phyloP scores from a whole-genome alignment of 73 alveolate genomes.

The Urostyla sp. region DNA sequence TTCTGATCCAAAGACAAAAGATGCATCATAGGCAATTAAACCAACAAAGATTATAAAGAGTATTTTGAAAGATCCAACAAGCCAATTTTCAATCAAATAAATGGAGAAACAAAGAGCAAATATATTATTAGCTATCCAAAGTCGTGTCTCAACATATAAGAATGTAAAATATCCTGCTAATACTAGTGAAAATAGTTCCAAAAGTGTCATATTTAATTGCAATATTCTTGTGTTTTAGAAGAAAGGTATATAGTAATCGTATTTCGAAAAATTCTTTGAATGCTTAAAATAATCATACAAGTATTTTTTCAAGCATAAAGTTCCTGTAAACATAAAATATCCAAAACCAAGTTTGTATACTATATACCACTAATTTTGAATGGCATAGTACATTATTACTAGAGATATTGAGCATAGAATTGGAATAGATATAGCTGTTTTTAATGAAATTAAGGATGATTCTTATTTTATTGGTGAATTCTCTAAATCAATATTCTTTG shows the following conservation, averaged over 20 bases:
- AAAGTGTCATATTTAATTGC: conserved; percentile 10
- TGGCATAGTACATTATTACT: conserved; percentile 7
- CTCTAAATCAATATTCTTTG: no score
- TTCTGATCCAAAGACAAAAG: conserved; percentile 98
- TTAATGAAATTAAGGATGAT: background rate
- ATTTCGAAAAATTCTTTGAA: background rate
- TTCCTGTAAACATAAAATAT: conserved; percentile 25
- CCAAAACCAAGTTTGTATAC: no score
- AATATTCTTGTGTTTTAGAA: background rate
- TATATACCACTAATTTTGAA: background rate
- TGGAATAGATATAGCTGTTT: conserved; percentile 41
- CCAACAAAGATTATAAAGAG: conserved; percentile 87
- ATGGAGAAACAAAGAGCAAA: conserved; percentile 92
- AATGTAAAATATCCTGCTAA: conserved; percentile 20
- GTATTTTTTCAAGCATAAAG: conserved; percentile 22
- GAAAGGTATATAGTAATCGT: background rate
- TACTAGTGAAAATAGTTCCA: conserved; percentile 3
- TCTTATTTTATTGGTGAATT: background rate
- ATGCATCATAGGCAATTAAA: conserved; percentile 95
- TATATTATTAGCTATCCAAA: conserved; percentile 91
- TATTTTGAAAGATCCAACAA: conserved; percentile 85
- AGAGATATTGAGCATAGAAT: conserved; percentile 18
- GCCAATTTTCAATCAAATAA: conserved; percentile 88
- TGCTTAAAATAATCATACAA: conserved; percentile 21
- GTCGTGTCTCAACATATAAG: conserved; percentile 58